These are phyloP conservation scores for Paraconiothyrium brasiliense DNA, from an alignment of 2,329 filamentous ascomycete species.

Conservation along the genomic window DNA sequence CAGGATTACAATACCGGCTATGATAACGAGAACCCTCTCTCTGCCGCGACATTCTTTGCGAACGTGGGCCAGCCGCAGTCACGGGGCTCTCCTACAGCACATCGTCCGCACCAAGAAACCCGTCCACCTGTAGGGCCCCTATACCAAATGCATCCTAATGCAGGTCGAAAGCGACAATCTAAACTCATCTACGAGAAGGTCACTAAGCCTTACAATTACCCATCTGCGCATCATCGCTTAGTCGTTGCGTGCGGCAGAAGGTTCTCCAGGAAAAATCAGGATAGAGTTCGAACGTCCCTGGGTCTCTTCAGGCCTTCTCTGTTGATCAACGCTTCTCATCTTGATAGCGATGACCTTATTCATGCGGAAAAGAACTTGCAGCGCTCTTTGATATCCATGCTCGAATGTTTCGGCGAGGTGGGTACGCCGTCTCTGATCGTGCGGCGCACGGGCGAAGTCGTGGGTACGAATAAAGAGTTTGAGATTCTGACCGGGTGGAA, in stretches of 20 bases:
- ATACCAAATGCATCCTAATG: slow-evolving; percentile 44
- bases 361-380: slow-evolving; percentile 99
- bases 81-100: slow-evolving; percentile 39
- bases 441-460: slow-evolving; percentile 92
- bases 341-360: slow-evolving; percentile 87
- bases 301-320: slow-evolving; percentile 92
- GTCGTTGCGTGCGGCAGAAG: slow-evolving; percentile 82
- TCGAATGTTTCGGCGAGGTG: slow-evolving; percentile 87
- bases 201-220: slow-evolving; percentile 91
- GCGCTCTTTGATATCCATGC: slow-evolving; percentile 88
- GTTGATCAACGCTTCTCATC: slow-evolving; percentile 88
- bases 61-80: slow-evolving; percentile 41
- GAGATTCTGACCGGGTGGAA: slow-evolving; percentile 95
- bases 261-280: slow-evolving; percentile 78
- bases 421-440: slow-evolving; percentile 93
- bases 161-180: slow-evolving; percentile 61
- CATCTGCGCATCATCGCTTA: slow-evolving; percentile 87
- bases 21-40: slow-evolving; percentile 54
- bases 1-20: slow-evolving; percentile 51
- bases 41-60: slow-evolving; percentile 46
- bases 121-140: slow-evolving; percentile 40
- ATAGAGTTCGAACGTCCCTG: slow-evolving; percentile 83
- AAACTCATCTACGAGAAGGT: slow-evolving; percentile 89
- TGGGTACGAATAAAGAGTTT: slow-evolving; percentile 95
- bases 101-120: slow-evolving; percentile 37